Evolutionary conservation across 805 yeast genomes (phyloP).

Genomic region (Wickerhamomyces hampshirensis): DNA sequence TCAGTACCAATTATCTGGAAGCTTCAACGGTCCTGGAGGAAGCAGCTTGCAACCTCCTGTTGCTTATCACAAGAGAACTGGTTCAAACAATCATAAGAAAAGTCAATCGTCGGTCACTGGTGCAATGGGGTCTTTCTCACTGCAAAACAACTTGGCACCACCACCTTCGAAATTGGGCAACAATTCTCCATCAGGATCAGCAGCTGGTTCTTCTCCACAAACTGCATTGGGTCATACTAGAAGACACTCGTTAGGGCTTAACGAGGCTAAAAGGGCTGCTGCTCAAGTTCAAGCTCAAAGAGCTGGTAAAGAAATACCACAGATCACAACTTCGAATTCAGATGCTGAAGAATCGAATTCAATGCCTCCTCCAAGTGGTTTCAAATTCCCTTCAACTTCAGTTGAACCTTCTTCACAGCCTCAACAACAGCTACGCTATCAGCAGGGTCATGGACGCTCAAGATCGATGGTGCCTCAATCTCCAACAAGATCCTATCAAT

Average conservation of each 20-base stretch:
- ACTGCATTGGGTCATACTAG: slow-evolving; percentile 72
- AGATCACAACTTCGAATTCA: slow-evolving; percentile 10
- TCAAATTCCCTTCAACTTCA: slow-evolving; percentile 52
- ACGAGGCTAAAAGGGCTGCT: slow-evolving; percentile 96
- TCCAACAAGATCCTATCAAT: slow-evolving; percentile 53
- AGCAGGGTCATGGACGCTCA: slow-evolving; percentile 20
- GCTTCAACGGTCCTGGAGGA: slow-evolving; percentile 5
- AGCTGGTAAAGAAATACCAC: slow-evolving; percentile 22
- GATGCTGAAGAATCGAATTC: slow-evolving; percentile 5
- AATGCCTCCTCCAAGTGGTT: slow-evolving; percentile 32
- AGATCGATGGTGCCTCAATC: slow-evolving; percentile 25
- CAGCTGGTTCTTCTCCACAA: slow-evolving; percentile 3
- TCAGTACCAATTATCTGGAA: slow-evolving; percentile 7
- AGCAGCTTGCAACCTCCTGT: slow-evolving; percentile 16
- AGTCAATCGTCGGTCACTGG: slow-evolving; percentile 40
- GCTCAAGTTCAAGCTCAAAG: slow-evolving; percentile 82
- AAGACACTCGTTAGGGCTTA: slow-evolving; percentile 87
- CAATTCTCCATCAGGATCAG: slow-evolving; percentile 1
- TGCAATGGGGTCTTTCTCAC: slow-evolving; percentile 29
- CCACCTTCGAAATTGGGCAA: slow-evolving; percentile 23
- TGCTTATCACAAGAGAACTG: slow-evolving; percentile 11
- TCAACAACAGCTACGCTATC: slow-evolving; percentile 6
- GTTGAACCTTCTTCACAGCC: slow-evolving; percentile 28
- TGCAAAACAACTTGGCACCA: slow-evolving; percentile 21
- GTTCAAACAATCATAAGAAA: slow-evolving; percentile 37